Conservation (phyloP, 805 yeast genomes). For the Komagataella mondaviorum region DNA sequence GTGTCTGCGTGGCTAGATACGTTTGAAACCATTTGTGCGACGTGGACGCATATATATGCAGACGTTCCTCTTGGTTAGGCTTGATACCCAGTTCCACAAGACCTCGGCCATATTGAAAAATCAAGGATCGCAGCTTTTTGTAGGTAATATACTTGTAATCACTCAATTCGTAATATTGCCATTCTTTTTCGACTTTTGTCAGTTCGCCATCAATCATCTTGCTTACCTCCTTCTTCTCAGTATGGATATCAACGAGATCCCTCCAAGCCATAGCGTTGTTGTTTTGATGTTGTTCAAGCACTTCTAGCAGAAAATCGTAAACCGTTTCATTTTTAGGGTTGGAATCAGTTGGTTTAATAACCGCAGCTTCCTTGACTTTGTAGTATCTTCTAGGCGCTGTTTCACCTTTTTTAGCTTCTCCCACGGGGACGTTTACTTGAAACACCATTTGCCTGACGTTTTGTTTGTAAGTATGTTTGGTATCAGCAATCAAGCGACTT, state of each 20-base stretch:
- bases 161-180: conserved; percentile 76
- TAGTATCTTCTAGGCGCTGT: conserved; percentile 71
- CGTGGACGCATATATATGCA: conserved; percentile 83
- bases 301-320: conserved; percentile 54
- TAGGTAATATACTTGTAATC: conserved; percentile 57
- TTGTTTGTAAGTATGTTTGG: background rate
- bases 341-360: conserved; percentile 36
- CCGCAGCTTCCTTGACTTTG: conserved; percentile 28
- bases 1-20: conserved; percentile 66
- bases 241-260: conserved; percentile 57
- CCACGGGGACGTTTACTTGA: conserved; percentile 43
- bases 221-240: conserved; percentile 59
- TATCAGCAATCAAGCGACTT: background rate
- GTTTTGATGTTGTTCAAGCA: conserved; percentile 40
- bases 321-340: conserved; percentile 55
- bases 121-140: conserved; percentile 35
- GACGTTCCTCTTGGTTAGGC: conserved; percentile 43
- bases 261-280: conserved; percentile 66
- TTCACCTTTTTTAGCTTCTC: conserved; percentile 61
- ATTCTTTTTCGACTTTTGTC: conserved; percentile 62
- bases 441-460: conserved; percentile 11
- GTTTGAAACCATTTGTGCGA: conserved; percentile 86
- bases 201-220: conserved; percentile 72
- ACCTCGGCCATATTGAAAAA: conserved; percentile 59
- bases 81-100: conserved; percentile 57